phyloP scores from a whole-genome alignment of 768 basidiomycete genomes.

The Polyporus arcularius region DNA sequence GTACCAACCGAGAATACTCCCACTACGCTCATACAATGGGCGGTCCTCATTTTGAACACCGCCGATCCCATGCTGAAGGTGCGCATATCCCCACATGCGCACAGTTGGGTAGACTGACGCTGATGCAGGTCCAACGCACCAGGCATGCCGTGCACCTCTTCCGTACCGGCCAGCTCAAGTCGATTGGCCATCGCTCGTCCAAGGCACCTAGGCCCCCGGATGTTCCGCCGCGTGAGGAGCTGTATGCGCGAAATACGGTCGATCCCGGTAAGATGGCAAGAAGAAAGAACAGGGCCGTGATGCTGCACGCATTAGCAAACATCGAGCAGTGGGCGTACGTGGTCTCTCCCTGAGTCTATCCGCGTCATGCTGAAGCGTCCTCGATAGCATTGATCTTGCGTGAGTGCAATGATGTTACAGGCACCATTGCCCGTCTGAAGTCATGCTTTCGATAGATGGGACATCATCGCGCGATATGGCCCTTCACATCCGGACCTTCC shows the following conservation, averaged over 20 bases:
- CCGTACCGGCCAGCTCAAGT: slow-evolving; percentile 65
- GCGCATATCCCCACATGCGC: background rate
- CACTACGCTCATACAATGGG: slow-evolving; percentile 75
- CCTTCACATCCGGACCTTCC: slow-evolving; percentile 60
- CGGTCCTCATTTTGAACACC: slow-evolving; percentile 77
- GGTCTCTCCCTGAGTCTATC: background rate
- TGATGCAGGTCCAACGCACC: slow-evolving; percentile 61
- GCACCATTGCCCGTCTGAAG: background rate
- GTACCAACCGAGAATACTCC: slow-evolving; percentile 54
- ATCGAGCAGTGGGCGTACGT: slow-evolving; percentile 90
- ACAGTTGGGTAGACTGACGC: background rate
- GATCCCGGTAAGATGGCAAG: slow-evolving; percentile 60
- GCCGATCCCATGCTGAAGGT: slow-evolving; percentile 68
- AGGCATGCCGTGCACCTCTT: slow-evolving; percentile 69
- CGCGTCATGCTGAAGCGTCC: no score
- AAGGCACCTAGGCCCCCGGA: slow-evolving; percentile 58
- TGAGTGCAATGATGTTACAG: slow-evolving; percentile 36
- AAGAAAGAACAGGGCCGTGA: slow-evolving; percentile 65
- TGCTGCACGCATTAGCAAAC: slow-evolving; percentile 82
- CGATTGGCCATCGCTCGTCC: slow-evolving; percentile 56
- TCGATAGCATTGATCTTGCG: slow-evolving; percentile 68
- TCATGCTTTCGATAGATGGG: slow-evolving; percentile 57
- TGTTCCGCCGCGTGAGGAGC: slow-evolving; percentile 61
- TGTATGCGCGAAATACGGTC: slow-evolving; percentile 51
- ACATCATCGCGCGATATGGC: slow-evolving; percentile 80